Base-by-base conservation (phyloP, 2,329 filamentous ascomycete genomes). In the Botrytis pseudocinerea region DNA sequence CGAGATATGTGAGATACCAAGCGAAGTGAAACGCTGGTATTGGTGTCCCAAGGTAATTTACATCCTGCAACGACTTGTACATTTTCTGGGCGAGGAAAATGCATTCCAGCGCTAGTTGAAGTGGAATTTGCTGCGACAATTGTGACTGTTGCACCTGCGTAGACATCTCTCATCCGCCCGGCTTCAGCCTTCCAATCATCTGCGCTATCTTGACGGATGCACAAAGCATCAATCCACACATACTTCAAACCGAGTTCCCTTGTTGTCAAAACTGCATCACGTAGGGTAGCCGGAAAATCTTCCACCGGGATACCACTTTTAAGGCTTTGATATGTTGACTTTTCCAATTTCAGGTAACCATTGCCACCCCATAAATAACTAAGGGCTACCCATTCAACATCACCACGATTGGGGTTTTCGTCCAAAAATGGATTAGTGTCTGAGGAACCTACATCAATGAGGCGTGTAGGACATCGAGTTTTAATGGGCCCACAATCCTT, bases 151-250 rank as follows among this genome's bases (percentile, higher is more conserved):
- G 71, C 63, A 44, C 71, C 63, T 28, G 54, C 64, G 40, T 69
- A 69, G n/a, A 72, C 54, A 51, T 72, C 71, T 16, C 71, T 42
- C 71, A 72, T 72, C 25, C 65, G 40, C 9, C 42, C 71, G 18
- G 57, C 64, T 28, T 72, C 71, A 4, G 63, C 57, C 35, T 51
- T 69, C 71, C 65, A 69, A 16, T 69, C 71, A 51, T 69, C 71
- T 62, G 20, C n/a, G 54, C 65, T 62, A 28, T 72, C 71, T 44
- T 72, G 71, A 61, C 66, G 35, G 25, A 72, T 72, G 20, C 71
- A 72, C 7, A 72, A 32, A 28, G 71, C 63, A 62, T 72, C 64
- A 32, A 72, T 72, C 71, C 71, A 72, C 28, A 72, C n/a, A n/a
- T 69, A 72, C 20, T 69, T 54, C 12, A 72, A 4, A 18, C 65